A percentile compares a stretch with the other conserved stretches of the same genome.
These are phyloP conservation scores for Crithidia brevicula DNA, from an alignment of 208 protist genomes.

Conservation along the genomic window DNA sequence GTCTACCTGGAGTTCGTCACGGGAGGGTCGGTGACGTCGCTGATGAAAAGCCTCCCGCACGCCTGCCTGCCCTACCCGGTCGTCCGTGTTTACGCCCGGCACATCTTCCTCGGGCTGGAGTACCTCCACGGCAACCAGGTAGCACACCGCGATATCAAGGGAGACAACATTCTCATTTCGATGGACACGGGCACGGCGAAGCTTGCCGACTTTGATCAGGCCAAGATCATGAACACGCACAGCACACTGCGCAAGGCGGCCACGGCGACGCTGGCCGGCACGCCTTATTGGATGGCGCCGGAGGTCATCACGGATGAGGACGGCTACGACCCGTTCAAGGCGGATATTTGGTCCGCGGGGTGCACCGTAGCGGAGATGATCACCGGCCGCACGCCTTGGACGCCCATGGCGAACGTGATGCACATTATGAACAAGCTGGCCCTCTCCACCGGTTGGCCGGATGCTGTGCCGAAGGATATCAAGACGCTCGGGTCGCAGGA, in stretches of 20 bases:
- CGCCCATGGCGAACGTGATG: constrained; percentile 88
- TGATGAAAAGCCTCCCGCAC: constrained; percentile 89
- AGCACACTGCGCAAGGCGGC: constrained; percentile 82
- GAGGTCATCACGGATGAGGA: constrained; percentile 92
- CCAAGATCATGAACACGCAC: constrained; percentile 92
- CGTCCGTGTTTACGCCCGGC: constrained; percentile 82
- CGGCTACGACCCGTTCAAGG: constrained; percentile 92
- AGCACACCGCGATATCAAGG: constrained; percentile 92
- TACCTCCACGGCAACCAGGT: constrained; percentile 91
- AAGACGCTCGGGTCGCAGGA: constrained; percentile 77
- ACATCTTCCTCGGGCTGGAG: constrained; percentile 89
- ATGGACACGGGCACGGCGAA: constrained; percentile 96
- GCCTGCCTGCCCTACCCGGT: constrained; percentile 75
- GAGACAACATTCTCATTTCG: constrained; percentile 93
- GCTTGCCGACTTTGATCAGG: constrained; percentile 98
- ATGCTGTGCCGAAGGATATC: constrained; percentile 83
- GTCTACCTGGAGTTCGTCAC: constrained; percentile 94
- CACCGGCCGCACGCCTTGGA: constrained; percentile 85
- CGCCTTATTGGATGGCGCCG: constrained; percentile 93
- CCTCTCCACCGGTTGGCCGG: constrained; percentile 88
- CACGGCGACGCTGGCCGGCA: constrained; percentile 89
- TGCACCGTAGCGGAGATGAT: constrained; percentile 93
- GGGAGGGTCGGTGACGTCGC: constrained; percentile 87
- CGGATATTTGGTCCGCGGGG: constrained; percentile 91
- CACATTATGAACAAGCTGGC: constrained; percentile 93